phyloP scores from a whole-genome alignment of 306 rosid species.

The Sechiopsis laciniata region DNA sequence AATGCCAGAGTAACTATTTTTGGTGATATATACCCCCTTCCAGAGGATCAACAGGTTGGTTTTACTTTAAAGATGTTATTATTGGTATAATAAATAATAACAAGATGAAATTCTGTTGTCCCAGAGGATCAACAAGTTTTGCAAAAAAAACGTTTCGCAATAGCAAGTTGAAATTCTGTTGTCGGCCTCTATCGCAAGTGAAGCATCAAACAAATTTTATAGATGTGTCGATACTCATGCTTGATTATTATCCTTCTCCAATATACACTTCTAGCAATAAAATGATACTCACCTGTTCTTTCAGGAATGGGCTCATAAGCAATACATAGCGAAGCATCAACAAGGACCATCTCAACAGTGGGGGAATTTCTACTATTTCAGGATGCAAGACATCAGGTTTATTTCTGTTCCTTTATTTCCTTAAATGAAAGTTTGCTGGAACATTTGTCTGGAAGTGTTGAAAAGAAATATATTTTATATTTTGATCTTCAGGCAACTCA shows the following conservation, averaged over 20 bases:
- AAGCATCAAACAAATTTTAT: not conserved
- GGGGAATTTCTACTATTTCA: conserved; percentile 96
- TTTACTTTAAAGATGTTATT: conserved; percentile 17
- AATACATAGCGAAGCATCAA: conserved; percentile 89
- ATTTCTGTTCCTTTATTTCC: not conserved
- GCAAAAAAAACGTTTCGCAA: too few relatives aligned
- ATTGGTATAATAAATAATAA: not conserved
- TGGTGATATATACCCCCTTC: conserved; percentile 94
- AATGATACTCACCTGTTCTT: conserved; percentile 5
- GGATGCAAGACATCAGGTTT: conserved; percentile 94
- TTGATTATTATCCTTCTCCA: conserved; percentile 9
- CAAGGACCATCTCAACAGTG: conserved; percentile 99
- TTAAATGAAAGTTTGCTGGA: not conserved
- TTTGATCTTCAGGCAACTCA: not conserved
- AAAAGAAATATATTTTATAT: not conserved
- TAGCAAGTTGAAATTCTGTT: not conserved
- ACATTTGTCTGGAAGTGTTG: too few relatives aligned
- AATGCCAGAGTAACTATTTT: conserved; percentile 98
- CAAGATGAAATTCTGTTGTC: too few relatives aligned
- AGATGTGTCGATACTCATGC: not conserved
- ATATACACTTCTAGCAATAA: not conserved
- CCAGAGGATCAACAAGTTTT: too few relatives aligned
- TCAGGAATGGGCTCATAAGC: conserved; percentile 99
- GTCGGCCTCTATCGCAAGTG: not conserved
- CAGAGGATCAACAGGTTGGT: conserved; percentile 81